Conservation (phyloP, 2,329 filamentous ascomycete genomes). For the Colletotrichum camelliae region DNA sequence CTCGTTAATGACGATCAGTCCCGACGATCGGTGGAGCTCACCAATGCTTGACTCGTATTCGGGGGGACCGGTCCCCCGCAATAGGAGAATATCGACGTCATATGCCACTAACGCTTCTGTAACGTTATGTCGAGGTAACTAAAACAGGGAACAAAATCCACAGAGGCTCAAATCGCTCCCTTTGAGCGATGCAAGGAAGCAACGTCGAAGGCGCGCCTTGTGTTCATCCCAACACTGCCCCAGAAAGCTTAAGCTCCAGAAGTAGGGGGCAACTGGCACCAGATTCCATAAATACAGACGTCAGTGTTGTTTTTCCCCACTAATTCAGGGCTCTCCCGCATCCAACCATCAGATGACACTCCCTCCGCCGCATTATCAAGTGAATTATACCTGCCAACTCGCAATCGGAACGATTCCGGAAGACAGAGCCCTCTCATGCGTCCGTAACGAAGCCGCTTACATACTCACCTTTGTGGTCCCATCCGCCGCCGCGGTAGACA, state of each 20-base stretch:
- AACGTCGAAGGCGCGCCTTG: not conserved
- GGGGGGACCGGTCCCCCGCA: not conserved
- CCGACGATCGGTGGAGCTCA: not conserved
- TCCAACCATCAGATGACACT: not conserved
- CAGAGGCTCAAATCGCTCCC: not conserved
- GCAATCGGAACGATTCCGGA: not conserved
- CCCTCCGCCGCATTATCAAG: not conserved
- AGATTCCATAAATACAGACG: not conserved
- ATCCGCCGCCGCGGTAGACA: not conserved
- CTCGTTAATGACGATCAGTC: slow-evolving; percentile 10
- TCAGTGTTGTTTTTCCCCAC: not conserved
- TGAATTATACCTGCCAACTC: not conserved
- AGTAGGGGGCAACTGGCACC: not conserved
- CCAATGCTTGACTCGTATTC: slow-evolving; percentile 2
- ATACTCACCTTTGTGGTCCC: not conserved
- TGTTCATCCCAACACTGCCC: slow-evolving; percentile 4
- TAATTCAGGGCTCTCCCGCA: not conserved
- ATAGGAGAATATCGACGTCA: slow-evolving; percentile 3
- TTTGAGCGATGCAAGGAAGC: not conserved
- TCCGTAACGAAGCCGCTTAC: not conserved
- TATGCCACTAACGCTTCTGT: not conserved
- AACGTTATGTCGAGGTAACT: not conserved
- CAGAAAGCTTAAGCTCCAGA: not conserved
- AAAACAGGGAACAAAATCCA: slow-evolving; percentile 5
- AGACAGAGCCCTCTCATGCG: not conserved